These are phyloP conservation scores for Macroventuria anomochaeta DNA, from an alignment of 2,329 filamentous ascomycete species.

Conservation along the genomic window DNA sequence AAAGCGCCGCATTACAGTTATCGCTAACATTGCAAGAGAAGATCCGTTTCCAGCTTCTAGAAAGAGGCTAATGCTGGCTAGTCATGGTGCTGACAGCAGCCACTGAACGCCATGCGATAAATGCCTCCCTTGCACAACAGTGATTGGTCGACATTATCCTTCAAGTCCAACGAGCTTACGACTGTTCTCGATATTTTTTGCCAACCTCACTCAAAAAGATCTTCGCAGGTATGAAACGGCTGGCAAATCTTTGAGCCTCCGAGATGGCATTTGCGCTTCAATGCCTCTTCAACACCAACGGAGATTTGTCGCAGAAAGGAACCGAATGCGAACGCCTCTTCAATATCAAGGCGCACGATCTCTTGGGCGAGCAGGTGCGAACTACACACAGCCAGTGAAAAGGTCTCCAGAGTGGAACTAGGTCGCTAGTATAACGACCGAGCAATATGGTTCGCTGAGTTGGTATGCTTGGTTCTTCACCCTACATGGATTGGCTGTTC, in stretches of 20 bases:
- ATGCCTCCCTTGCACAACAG: background rate
- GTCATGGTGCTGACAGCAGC: slow-evolving; percentile 2
- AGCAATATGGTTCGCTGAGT: background rate
- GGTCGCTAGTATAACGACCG: background rate
- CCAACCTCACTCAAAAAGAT: background rate
- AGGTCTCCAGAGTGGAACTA: background rate
- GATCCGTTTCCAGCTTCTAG: slow-evolving; percentile 5
- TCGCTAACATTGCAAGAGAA: background rate
- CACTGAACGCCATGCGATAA: background rate
- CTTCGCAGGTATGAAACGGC: background rate
- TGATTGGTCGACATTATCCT: background rate
- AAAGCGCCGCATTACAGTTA: slow-evolving; percentile 1
- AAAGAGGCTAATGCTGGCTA: slow-evolving; percentile 5
- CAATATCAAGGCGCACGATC: background rate
- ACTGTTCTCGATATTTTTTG: background rate
- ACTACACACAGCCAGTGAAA: background rate
- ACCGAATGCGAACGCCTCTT: slow-evolving; percentile 2
- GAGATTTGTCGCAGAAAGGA: background rate
- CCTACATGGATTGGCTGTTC: background rate
- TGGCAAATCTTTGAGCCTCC: background rate
- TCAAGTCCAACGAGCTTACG: background rate
- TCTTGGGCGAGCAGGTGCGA: slow-evolving; percentile 11
- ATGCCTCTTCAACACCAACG: background rate
- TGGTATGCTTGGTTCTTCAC: background rate
- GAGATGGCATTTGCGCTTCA: background rate